Percentiles rank a stretch among this genome's conserved stretches.
Conservation (phyloP, 768 basidiomycete species). For the Boletus reticulatus region DNA sequence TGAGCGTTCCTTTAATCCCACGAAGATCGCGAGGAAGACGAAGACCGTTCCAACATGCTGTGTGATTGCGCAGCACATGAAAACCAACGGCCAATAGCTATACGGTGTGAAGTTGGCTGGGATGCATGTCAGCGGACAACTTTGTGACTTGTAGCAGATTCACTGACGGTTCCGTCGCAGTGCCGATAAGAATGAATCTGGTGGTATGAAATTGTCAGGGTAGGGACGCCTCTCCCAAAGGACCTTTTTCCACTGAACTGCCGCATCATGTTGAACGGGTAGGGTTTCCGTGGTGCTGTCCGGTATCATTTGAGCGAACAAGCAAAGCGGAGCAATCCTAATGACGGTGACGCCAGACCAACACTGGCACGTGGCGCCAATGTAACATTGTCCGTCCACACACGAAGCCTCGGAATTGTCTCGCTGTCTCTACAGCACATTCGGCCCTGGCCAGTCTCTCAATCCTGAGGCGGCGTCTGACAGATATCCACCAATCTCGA, state of each 20-base stretch:
- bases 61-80: conserved; percentile 71
- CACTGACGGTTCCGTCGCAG: conserved; percentile 74
- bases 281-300: not conserved
- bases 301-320: not conserved
- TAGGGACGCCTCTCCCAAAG: conserved; percentile 76
- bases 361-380: conserved; percentile 12
- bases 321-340: too few relatives aligned
- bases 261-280: conserved; percentile 10
- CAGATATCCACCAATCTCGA: conserved; percentile 22
- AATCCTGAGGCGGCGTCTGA: conserved; percentile 1
- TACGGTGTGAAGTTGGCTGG: conserved; percentile 81
- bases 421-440: not conserved
- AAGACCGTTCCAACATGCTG: conserved; percentile 83
- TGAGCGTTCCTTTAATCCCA: conserved; percentile 57
- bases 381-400: not conserved
- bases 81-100: conserved; percentile 69
- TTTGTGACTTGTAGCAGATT: conserved; percentile 7
- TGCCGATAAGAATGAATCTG: conserved; percentile 69
- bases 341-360: not conserved
- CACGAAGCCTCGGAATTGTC: conserved; percentile 14
- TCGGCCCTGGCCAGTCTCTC: too few relatives aligned
- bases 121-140: conserved; percentile 11
- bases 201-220: conserved; percentile 86
- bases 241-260: conserved; percentile 59
- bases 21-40: conserved; percentile 80